Evolutionary conservation across 257 asterid species (phyloP).

Genomic region (Ocimum tenuiflorum): DNA sequence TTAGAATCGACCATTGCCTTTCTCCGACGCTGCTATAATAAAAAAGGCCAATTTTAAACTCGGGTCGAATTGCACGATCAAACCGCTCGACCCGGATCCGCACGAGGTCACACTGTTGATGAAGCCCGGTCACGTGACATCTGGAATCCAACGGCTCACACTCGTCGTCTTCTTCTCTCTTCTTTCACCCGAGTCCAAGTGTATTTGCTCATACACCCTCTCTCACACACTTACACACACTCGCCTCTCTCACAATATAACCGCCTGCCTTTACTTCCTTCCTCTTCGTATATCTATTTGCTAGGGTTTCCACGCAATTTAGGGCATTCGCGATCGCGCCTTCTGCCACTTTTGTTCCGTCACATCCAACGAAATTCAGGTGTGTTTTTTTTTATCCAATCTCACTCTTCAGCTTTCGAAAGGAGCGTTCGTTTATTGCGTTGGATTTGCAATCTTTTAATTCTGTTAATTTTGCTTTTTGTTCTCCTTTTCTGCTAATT

Average conservation of each 20-base stretch:
- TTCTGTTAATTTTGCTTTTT: neutral
- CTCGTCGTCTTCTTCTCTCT: slow-evolving; percentile 44
- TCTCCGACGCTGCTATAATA: too few relatives aligned
- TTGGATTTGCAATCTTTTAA: neutral
- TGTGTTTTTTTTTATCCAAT: slow-evolving; percentile 25
- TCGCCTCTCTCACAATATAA: slow-evolving; percentile 15
- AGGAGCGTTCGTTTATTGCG: neutral
- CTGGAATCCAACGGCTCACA: slow-evolving; percentile 41
- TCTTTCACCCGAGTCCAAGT: slow-evolving; percentile 48
- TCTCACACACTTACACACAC: slow-evolving; percentile 17
- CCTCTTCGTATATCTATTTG: slow-evolving; percentile 13
- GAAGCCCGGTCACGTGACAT: neutral
- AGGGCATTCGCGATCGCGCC: slow-evolving; percentile 24
- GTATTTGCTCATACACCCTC: slow-evolving; percentile 24
- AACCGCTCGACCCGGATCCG: neutral
- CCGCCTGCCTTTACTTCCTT: slow-evolving; percentile 23
- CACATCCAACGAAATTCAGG: slow-evolving; percentile 32
- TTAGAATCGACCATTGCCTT: too few relatives aligned
- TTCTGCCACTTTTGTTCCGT: slow-evolving; percentile 15
- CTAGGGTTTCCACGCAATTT: slow-evolving; percentile 43
- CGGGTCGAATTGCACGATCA: neutral
- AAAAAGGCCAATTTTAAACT: neutral
- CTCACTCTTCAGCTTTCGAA: slow-evolving; percentile 3
- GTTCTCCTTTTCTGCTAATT: neutral
- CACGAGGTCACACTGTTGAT: too few relatives aligned